Base-by-base conservation (phyloP, 352 stramenopile genomes). In the Halophytophthora batemanensis region DNA sequence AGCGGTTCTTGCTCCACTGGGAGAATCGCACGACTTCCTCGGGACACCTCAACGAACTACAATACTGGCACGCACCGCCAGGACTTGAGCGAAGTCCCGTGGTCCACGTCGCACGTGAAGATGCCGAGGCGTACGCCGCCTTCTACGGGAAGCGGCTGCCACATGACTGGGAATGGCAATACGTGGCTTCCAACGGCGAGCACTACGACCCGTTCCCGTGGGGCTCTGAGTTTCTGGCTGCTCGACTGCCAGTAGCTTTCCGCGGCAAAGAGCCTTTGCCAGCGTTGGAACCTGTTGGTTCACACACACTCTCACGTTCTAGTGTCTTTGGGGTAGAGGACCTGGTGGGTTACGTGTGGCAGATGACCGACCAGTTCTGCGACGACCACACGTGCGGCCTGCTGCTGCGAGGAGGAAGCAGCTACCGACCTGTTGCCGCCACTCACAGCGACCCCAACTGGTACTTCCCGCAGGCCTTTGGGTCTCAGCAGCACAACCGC, bases 131-230 rank as follows among this genome's bases (percentile, higher is more conserved):
- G 3, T 95, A 78, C 38, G 82, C 81, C 2, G 43, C 42, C 15
- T 94, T 81, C 35, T 77, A 93, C 60, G 65, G 70, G 5, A 88
- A 91, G 51, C 73, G 86, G 1, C 66, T 95, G 28, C 77, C 81
- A 2, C 78, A 90, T 36, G 79, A 91, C 54, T 93, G 81, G 78
- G 86, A 95, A 47, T 93, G 82, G 86, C 86, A 95, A 63, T 93
- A 85, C 53, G 78, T 92, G 2, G 77, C 62, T n/a, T 85, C 75
- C 2, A 93, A 92, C 38, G 81, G 79, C 15, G 57, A 77, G 1
- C 52, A 64, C 22, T 86, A 90, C 50, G 62, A 65, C 28, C 25
- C 50, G 6, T 91, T 75, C 33, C 83, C 86, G 8, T 95, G 83
- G 80, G 76, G 72, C 15, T 17, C 75, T 1, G 36, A 73, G 3